A percentile compares a stretch with the other conserved stretches of the same genome.
Conservation (phyloP, 78 protist species). For the Guillardia theta region DNA sequence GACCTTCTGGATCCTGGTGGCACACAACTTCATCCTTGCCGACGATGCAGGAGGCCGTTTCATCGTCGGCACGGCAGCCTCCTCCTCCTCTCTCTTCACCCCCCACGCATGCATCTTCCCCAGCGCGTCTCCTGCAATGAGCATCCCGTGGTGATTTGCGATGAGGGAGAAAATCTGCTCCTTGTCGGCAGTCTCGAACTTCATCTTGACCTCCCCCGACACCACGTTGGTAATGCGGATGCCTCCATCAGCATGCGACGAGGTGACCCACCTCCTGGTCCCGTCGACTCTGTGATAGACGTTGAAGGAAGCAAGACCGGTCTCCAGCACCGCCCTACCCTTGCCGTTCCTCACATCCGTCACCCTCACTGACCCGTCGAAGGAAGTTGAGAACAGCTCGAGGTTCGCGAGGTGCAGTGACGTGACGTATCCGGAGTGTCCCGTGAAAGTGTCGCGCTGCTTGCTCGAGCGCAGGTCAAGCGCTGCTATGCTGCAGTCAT, state of each 20-base stretch:
- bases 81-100: too few relatives aligned
- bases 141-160: too few relatives aligned
- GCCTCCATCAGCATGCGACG: neutral
- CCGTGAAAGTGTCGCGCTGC: neutral
- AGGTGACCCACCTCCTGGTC: neutral
- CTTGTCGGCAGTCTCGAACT: too few relatives aligned
- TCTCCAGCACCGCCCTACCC: neutral
- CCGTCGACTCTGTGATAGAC: neutral
- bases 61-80: too few relatives aligned
- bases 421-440: neutral
- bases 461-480: neutral
- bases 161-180: too few relatives aligned
- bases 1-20: too few relatives aligned
- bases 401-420: neutral
- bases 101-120: too few relatives aligned
- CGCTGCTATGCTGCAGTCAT: neutral
- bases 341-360: neutral
- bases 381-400: neutral
- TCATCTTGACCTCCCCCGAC: too few relatives aligned
- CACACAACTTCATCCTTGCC: too few relatives aligned
- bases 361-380: neutral
- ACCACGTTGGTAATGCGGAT: neutral
- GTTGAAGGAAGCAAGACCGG: neutral
- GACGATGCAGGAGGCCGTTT: too few relatives aligned
- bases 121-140: too few relatives aligned